Evolutionary conservation across 176 grass and related monocot species (phyloP).

Genomic region (Oryza longistaminata): DNA sequence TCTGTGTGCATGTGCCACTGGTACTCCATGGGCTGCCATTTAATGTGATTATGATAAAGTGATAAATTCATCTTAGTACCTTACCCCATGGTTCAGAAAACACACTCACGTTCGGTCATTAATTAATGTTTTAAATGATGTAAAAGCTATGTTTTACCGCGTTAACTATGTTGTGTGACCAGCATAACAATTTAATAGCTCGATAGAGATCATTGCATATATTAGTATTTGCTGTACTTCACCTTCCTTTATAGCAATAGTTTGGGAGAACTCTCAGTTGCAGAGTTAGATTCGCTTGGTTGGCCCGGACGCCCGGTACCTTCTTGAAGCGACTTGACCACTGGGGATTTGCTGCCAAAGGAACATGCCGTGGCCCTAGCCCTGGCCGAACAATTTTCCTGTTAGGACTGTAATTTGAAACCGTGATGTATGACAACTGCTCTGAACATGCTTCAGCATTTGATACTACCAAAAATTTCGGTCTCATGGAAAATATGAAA

Average conservation of each 20-base stretch:
- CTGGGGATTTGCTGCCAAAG: not conserved
- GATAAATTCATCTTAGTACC: not conserved
- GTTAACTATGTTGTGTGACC: not conserved
- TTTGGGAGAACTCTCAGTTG: not conserved
- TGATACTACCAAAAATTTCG: not conserved
- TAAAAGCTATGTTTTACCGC: not conserved
- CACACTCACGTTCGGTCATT: not conserved
- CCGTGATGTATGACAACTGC: not conserved
- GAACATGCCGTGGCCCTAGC: not conserved
- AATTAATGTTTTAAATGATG: not conserved
- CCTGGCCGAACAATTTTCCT: not conserved
- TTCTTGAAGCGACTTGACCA: slow-evolving; percentile 1
- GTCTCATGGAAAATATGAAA: not conserved
- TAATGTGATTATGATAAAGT: not conserved
- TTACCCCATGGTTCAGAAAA: not conserved
- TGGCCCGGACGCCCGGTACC: no score
- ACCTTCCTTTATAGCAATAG: slow-evolving; percentile 8
- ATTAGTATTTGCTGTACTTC: slow-evolving; percentile 21
- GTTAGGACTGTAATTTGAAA: not conserved
- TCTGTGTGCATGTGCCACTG: not conserved
- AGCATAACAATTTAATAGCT: not conserved
- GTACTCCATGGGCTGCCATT: not conserved
- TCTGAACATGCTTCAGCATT: not conserved
- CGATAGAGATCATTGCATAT: not conserved
- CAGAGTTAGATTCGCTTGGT: not conserved